Base-by-base conservation (phyloP, 2,329 filamentous ascomycete genomes). In the Colletotrichum eremochloae region DNA sequence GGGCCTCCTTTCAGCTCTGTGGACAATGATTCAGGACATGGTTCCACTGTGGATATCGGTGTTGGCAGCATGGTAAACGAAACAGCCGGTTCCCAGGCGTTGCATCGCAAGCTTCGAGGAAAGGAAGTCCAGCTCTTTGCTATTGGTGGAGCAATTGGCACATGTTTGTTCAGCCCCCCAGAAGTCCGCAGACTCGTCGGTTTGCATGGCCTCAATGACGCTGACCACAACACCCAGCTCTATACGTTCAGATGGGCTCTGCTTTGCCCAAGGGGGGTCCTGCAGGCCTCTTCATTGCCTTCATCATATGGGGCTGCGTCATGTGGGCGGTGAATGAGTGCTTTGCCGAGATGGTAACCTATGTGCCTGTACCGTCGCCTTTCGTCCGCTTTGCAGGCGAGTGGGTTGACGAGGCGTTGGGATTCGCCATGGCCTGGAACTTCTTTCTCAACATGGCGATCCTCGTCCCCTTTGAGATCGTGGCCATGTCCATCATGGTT, bases 391-490 rank as follows among this genome's bases (percentile, higher is more conserved):
- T 86, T 74, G 85, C 84, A 3, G 84, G 85, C n/a, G 79, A 85
- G 67, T 86, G 84, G 78, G 85, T 87, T 5, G 86, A 87, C 68
- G 84, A 86, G n/a, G 83, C 84, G 8, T 78, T 83, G 20, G 84
- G 84, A 15, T 86, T 87, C 74, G 82, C 83, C 69, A 82, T 80
- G 52, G 86, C 85, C 36, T 86, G 84, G 84, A 87, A 86, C 67
- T 84, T 87, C 75, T 86, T 86, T 74, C 80, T 87, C 64, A 86
- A 86, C 74, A 85, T 88, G 75, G 82, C 85, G 2, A 68, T 88
- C 12, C 79, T 87, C 1, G 86, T 88, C 5, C 86, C 86, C 0
- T 86, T 86, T 70, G 86, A 88, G 71, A 87, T 88, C 66, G 84
- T 85, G 1, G 83, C 83, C 50, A 79, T 84, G 53, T 79, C 76